phyloP scores from a whole-genome alignment of 140 eudicot genomes.

The Anethum foeniculum region DNA sequence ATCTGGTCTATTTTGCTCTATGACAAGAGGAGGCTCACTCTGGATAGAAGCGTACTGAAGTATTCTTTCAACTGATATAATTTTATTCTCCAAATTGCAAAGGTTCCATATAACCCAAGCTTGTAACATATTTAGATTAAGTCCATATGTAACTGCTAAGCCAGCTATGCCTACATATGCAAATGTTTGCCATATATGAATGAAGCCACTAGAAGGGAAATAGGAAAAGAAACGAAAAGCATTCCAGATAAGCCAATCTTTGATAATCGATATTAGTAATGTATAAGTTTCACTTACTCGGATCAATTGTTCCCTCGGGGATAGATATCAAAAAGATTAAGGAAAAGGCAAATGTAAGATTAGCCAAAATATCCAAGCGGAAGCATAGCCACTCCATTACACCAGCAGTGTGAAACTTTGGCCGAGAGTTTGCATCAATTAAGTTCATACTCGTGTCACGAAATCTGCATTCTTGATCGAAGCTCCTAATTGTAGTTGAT shows the following conservation, averaged over 20 bases:
- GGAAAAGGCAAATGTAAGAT: slow-evolving; percentile 50
- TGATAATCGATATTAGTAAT: neutral
- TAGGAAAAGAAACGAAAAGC: neutral
- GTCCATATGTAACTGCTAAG: slow-evolving; percentile 76
- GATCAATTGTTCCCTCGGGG: slow-evolving; percentile 67
- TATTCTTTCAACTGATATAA: slow-evolving; percentile 85
- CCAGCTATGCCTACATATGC: slow-evolving; percentile 65
- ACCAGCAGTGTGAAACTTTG: slow-evolving; percentile 62
- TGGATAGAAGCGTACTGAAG: slow-evolving; percentile 64
- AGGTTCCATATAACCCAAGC: slow-evolving; percentile 57
- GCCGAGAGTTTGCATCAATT: slow-evolving; percentile 58
- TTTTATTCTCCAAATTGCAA: slow-evolving; percentile 61
- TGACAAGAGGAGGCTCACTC: slow-evolving; percentile 68
- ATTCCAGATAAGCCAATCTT: neutral
- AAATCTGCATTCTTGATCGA: slow-evolving; percentile 69
- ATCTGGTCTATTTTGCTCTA: slow-evolving; percentile 55
- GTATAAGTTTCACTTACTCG: slow-evolving; percentile 39
- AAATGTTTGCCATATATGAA: neutral
- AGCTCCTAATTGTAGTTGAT: slow-evolving; percentile 65
- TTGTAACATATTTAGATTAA: slow-evolving; percentile 54
- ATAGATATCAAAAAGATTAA: slow-evolving; percentile 57
- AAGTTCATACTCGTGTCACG: slow-evolving; percentile 41
- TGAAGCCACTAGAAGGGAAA: neutral
- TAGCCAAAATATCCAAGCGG: slow-evolving; percentile 57
- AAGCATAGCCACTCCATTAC: slow-evolving; percentile 83